A percentile compares a stretch with the other conserved stretches of the same genome.
Evolutionary conservation across 345 rosid genomes (phyloP).

Genomic region (Rubroshorea leprosula): DNA sequence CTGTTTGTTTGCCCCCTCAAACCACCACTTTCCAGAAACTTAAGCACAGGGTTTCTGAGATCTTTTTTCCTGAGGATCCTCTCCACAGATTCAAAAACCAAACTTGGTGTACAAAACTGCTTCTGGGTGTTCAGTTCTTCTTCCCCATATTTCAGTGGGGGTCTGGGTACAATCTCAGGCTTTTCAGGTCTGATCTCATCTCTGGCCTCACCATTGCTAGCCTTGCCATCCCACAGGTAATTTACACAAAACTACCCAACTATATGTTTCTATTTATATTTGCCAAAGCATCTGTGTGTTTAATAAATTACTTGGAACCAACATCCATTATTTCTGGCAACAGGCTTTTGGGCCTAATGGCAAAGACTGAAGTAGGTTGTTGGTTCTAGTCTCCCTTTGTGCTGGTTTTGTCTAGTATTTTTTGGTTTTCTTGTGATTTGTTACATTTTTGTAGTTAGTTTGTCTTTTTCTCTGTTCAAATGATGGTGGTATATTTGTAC

Average conservation of each 20-base stretch:
- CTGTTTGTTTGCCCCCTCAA: slow-evolving; percentile 70
- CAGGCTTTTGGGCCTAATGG: too few species aligned
- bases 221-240: slow-evolving; percentile 98
- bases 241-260: neutral
- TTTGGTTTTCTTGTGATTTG: too few species aligned
- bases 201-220: slow-evolving; percentile 99
- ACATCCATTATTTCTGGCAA: too few species aligned
- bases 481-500: too few species aligned
- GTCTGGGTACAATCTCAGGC: slow-evolving; percentile 49
- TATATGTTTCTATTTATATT: neutral
- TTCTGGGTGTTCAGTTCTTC: slow-evolving; percentile 60
- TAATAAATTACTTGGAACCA: too few species aligned
- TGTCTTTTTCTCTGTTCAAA: slow-evolving; percentile 4
- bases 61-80: slow-evolving; percentile 98
- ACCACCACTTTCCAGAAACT: slow-evolving; percentile 60
- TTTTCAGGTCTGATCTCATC: slow-evolving; percentile 77
- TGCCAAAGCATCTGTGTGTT: too few species aligned
- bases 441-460: neutral
- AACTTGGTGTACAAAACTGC: slow-evolving; percentile 43
- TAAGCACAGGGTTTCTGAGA: slow-evolving; percentile 47
- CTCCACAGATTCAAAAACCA: slow-evolving; percentile 77
- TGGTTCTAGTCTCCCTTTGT: too few species aligned
- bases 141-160: slow-evolving; percentile 86
- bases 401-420: too few species aligned
- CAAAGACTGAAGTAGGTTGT: too few species aligned